Percentiles rank a stretch among this genome's conserved stretches.
phyloP scores from a whole-genome alignment of 176 grass and related monocot genomes.

The Oryza punctata region DNA sequence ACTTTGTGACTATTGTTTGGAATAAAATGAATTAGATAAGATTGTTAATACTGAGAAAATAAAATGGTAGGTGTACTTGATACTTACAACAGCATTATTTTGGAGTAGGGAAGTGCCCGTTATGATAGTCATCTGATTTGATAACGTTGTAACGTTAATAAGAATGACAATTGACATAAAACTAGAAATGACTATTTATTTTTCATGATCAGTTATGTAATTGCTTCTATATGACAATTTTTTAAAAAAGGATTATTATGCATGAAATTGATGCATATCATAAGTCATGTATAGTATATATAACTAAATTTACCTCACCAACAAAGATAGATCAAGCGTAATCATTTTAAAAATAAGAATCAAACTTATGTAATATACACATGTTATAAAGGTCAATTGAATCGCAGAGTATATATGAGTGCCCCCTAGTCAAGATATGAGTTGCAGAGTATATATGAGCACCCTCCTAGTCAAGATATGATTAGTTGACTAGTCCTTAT shows the following conservation, averaged over 20 bases:
- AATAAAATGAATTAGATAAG: background rate
- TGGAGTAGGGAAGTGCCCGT: conserved; percentile 67
- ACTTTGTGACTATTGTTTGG: conserved; percentile 49
- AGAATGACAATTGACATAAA: background rate
- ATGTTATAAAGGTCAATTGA: no score
- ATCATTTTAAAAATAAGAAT: no score
- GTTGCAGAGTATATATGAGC: no score
- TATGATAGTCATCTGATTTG: conserved; percentile 61
- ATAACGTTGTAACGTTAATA: conserved; percentile 5
- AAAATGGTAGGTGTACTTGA: background rate
- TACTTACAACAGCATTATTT: conserved; percentile 79
- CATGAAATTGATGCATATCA: background rate
- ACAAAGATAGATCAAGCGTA: no score
- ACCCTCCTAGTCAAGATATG: no score
- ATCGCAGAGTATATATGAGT: no score
- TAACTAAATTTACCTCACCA: no score
- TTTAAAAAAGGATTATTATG: background rate
- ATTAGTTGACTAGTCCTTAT: no score
- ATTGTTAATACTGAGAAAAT: background rate
- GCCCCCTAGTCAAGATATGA: no score
- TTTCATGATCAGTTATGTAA: background rate
- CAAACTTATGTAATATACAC: no score
- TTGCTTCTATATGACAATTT: background rate
- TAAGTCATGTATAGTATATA: no score
- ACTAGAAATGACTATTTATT: background rate